Evolutionary conservation across 2,329 filamentous ascomycete species (phyloP), one percentile per base, ranked within the genome.

Genomic region (Pestalotiopsis fici): DNA sequence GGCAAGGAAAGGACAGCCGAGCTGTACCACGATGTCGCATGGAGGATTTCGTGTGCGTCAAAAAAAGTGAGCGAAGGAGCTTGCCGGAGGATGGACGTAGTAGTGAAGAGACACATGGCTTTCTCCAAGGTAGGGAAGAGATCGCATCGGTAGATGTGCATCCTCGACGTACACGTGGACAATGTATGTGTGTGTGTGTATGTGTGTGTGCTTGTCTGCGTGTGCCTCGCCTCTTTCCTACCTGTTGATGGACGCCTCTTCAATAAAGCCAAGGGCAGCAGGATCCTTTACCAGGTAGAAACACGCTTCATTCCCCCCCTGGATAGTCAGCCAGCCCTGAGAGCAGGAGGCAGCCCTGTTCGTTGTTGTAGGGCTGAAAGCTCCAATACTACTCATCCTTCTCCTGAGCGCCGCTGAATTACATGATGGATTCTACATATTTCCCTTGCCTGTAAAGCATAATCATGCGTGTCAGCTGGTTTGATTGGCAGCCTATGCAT

Each of bases 321-420:
- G 55, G 27, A 18, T 21, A 13, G 23, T 13, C 27, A 25, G 23
- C 12, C 18, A n/a, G 37, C 18, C 60, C n/a, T 54, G 23, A 50
- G 43, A 21, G 43, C 31, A 39, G 21, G 28, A 31, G 21, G 50
- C n/a, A 66, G 57, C 64, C 64, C 25, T 61, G 59, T 54, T 35
- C 56, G 25, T 13, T 7, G 23, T 50, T 18, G 39, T 66, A 66
- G 64, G 64, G 64, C 64, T 66, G 64, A 66, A 35, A 23, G 56
- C 28, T 50, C 63, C 54, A 27, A 28, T 59, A 39, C 13, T 65
- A 25, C 27, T 31, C 13, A 18, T 21, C 31, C 15, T 28, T 23
- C 37, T 62, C 37, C 39, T 62, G 59, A 25, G n/a, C 43, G 43
- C 43, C 43, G n/a, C 43, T 50, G n/a, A n/a, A n/a, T 50, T n/a